Evolutionary conservation across 169 alveolate genomes (phyloP), one percentile per base, ranked within the genome.

Genomic region (Plasmodium billcollinsi): DNA sequence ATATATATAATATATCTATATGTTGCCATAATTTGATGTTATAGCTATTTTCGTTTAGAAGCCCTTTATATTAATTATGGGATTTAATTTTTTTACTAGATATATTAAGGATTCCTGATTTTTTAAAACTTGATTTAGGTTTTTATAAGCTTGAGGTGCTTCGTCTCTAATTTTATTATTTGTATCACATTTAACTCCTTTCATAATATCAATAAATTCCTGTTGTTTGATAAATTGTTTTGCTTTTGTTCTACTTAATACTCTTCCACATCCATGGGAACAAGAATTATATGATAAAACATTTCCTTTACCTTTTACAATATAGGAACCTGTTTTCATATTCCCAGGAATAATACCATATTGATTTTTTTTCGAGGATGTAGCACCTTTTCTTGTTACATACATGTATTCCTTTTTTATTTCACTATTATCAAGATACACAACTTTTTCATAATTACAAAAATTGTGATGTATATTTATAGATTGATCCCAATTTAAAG

Each of bases 261-360:
- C 52, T 69, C 96, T 83, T 21, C 96, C 96, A 29, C 95, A 94
- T 3, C 96, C 96, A 62, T 94, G 96, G 11, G 95, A 91, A 47
- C 96, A 92, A 21, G 94, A 91, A 56, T 74, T 92, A 88, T 94
- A 94, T 24, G 92, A 76, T 49, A 74, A 43, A 24, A 15, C 76
- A 52, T 24, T 74, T n/a, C 94, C 91, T 47, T 88, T 66, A 20
- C 90, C 92, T 67, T 83, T 65, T 21, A 80, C 75, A 24, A 58
- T 73, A 63, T 56, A 88, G 4, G 78, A 85, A 43, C 93, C 93
- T 50, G 54, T 74, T 43, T 71, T 73, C 90, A 75, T 61, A 70
- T 92, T 88, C 3, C 96, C 96, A 1, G 96, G 96, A 59, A 94
- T 94, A 52, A 94, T 92, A 62, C 96, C 96, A 62, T 85, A 62